A percentile compares a stretch with the other conserved stretches of the same genome.
phyloP scores from a whole-genome alignment of 257 asterid genomes.

The Solanum clarkiae region DNA sequence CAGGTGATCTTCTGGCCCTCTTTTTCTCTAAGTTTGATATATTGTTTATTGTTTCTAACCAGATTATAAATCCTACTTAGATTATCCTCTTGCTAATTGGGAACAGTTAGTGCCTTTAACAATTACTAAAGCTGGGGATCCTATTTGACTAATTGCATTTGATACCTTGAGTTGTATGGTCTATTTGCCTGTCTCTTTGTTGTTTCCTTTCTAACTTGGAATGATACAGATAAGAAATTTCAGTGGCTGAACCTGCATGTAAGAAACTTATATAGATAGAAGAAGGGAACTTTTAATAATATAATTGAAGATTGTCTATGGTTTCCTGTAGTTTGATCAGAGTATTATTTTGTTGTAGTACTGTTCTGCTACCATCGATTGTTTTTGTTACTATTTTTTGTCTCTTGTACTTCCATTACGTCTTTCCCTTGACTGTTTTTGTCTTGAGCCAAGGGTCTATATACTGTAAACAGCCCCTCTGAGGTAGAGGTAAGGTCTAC shows the following conservation, averaged over 20 bases:
- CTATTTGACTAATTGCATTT: neutral
- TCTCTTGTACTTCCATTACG: neutral
- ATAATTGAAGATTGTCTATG: neutral
- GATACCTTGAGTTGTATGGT: neutral
- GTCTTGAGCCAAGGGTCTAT: neutral
- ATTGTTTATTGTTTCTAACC: neutral
- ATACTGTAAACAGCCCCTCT: neutral
- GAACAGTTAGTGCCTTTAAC: neutral
- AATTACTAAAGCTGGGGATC: neutral
- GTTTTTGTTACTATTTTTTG: neutral
- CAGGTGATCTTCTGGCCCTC: constrained; percentile 24
- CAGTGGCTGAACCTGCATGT: neutral
- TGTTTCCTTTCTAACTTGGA: neutral
- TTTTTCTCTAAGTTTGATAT: neutral
- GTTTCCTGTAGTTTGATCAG: neutral
- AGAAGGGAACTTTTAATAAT: neutral
- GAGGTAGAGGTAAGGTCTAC: neutral
- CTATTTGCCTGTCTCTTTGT: neutral
- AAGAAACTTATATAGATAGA: neutral
- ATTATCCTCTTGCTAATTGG: neutral
- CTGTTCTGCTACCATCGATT: neutral
- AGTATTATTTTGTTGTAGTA: neutral
- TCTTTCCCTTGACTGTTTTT: neutral
- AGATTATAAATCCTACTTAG: neutral
- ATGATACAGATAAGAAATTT: neutral